A percentile compares a stretch with the other conserved stretches of the same genome.
Conservation (phyloP, 2,329 filamentous ascomycete genomes). For the Nigrospora oryzae region DNA sequence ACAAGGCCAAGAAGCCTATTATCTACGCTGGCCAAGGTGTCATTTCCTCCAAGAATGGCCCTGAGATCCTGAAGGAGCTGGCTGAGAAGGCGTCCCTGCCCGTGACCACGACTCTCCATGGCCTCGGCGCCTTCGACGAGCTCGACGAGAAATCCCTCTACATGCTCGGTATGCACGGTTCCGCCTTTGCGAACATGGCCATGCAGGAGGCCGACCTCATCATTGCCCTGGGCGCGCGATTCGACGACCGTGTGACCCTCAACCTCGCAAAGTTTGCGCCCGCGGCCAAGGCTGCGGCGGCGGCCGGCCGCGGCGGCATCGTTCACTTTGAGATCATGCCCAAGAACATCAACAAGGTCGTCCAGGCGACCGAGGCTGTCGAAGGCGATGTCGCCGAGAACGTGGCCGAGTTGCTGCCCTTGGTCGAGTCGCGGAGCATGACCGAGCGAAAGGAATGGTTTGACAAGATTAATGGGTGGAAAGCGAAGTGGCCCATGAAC, state of each 20-base stretch:
- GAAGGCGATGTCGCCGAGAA: constrained; percentile 87
- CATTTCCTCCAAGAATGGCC: constrained; percentile 69
- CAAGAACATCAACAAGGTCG: constrained; percentile 99
- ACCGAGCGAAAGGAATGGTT: constrained; percentile 77
- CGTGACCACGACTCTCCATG: constrained; percentile 92
- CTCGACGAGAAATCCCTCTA: constrained; percentile 88
- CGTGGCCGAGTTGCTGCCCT: constrained; percentile 65
- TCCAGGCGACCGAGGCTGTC: constrained; percentile 90
- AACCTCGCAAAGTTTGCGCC: constrained; percentile 83
- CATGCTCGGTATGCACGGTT: constrained; percentile 98
- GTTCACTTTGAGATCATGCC: constrained; percentile 98
- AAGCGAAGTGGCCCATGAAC: constrained; percentile 77
- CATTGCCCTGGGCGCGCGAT: constrained; percentile 85
- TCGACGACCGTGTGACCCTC: constrained; percentile 90
- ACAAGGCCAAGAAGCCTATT: constrained; percentile 84
- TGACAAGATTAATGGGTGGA: constrained; percentile 81
- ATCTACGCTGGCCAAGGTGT: constrained; percentile 94
- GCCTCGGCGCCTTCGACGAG: constrained; percentile 87
- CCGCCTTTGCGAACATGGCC: constrained; percentile 94
- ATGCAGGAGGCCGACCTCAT: constrained; percentile 97
- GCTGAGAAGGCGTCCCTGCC: constrained; percentile 85
- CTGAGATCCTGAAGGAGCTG: constrained; percentile 73
- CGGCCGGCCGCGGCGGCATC: constrained; percentile 83
- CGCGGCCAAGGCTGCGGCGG: constrained; percentile 73
- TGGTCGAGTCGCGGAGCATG: constrained; percentile 54